Percentiles rank a stretch among this genome's conserved stretches.
Evolutionary conservation across 495 filamentous ascomycete species (phyloP).

Genomic region (Podospora pseudocomata): DNA sequence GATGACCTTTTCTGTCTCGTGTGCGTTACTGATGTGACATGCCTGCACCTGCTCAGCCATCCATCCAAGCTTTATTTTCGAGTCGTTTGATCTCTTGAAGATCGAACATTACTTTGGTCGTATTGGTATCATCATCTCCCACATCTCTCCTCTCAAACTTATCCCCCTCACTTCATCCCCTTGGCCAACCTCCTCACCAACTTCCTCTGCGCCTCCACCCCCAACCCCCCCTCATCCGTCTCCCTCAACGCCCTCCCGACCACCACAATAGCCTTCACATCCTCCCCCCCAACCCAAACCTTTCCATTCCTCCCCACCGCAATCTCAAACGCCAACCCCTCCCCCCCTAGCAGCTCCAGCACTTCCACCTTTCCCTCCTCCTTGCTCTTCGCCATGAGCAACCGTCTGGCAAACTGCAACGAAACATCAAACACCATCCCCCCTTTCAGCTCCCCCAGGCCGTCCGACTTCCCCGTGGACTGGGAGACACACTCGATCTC

Average conservation of each 20-base stretch:
- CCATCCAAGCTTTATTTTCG: neutral
- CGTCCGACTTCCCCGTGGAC: constrained; percentile 82
- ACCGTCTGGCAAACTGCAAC: constrained; percentile 71
- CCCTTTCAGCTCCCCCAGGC: constrained; percentile 77
- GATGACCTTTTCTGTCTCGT: constrained; percentile 1
- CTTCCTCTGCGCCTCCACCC: constrained; percentile 72
- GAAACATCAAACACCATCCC: constrained; percentile 85
- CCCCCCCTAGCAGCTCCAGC: constrained; percentile 77
- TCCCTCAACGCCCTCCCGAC: constrained; percentile 77
- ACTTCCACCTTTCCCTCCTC: constrained; percentile 67
- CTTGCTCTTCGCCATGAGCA: constrained; percentile 62
- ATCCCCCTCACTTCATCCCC: constrained; percentile 38
- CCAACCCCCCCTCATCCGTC: constrained; percentile 66
- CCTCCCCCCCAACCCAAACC: constrained; percentile 81
- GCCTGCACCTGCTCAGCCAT: neutral
- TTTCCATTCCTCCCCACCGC: constrained; percentile 92
- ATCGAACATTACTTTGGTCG: too few relatives aligned
- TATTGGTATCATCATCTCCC: too few relatives aligned
- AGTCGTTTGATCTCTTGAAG: too few relatives aligned
- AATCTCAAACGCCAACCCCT: constrained; percentile 75
- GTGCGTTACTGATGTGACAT: neutral
- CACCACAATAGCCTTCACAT: constrained; percentile 59
- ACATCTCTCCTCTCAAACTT: neutral
- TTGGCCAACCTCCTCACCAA: constrained; percentile 62
- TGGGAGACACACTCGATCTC: constrained; percentile 87